Conservation (phyloP, 208 protist genomes). For the Novymonas esmeraldas region DNA sequence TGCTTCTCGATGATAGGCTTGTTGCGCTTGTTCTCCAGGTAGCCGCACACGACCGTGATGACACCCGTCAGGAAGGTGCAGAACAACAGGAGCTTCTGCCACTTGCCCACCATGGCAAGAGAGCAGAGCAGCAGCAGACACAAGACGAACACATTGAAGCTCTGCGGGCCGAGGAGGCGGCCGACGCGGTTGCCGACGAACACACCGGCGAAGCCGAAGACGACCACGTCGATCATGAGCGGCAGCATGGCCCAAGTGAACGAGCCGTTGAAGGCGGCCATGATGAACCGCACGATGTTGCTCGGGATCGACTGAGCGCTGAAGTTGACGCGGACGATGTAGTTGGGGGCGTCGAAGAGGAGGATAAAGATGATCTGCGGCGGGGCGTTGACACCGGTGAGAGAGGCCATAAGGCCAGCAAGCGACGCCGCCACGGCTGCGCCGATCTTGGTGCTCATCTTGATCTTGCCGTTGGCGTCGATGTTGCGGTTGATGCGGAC, state of each 20-base stretch:
- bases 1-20: conserved; percentile 48
- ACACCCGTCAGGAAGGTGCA: conserved; percentile 34
- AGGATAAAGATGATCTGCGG: conserved; percentile 72
- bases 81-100: conserved; percentile 29
- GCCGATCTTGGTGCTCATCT: conserved; percentile 49
- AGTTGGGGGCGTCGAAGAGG: conserved; percentile 61
- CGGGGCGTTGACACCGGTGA: conserved; percentile 58
- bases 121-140: conserved; percentile 55
- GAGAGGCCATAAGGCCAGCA: conserved; percentile 56
- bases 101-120: conserved; percentile 44
- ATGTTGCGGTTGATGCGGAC: conserved; percentile 72
- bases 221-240: conserved; percentile 39
- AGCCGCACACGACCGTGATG: conserved; percentile 32
- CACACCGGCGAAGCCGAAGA: conserved; percentile 56
- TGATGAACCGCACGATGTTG: conserved; percentile 49
- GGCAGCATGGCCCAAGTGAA: conserved; percentile 36
- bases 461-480: conserved; percentile 59
- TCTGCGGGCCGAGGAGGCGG: conserved; percentile 51
- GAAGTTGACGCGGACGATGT: conserved; percentile 66
- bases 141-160: conserved; percentile 59
- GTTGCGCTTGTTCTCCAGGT: conserved; percentile 47
- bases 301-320: conserved; percentile 61
- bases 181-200: conserved; percentile 53
- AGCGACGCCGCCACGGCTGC: conserved; percentile 48
- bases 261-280: conserved; percentile 33